Evolutionary conservation across 2,329 filamentous ascomycete species (phyloP).

Genomic region (Aureobasidium sp.): DNA sequence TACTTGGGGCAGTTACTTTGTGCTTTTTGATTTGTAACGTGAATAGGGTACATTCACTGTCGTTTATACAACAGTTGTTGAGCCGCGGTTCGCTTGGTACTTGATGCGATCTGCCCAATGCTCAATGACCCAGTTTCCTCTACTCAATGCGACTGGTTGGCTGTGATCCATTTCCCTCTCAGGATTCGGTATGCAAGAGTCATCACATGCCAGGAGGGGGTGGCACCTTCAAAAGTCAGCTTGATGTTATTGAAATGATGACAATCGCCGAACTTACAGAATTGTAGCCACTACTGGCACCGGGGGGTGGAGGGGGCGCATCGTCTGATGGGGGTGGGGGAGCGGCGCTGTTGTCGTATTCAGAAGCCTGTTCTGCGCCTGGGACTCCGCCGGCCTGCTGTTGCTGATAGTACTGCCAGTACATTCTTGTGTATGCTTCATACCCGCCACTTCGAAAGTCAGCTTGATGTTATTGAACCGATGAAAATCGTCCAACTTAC

Average conservation of each 20-base stretch:
- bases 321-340: slow-evolving; percentile 18
- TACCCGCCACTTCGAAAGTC: slow-evolving; percentile 50
- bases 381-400: slow-evolving; percentile 8
- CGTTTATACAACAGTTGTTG: not conserved
- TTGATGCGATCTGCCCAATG: not conserved
- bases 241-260: not conserved
- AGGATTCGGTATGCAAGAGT: not conserved
- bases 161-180: not conserved
- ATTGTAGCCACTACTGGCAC: slow-evolving; percentile 50
- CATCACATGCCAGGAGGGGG: slow-evolving; percentile 41
- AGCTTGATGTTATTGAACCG: too few relatives aligned
- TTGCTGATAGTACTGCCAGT: slow-evolving; percentile 16
- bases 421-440: slow-evolving; percentile 15
- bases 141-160: not conserved
- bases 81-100: not conserved
- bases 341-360: slow-evolving; percentile 32
- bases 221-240: slow-evolving; percentile 33
- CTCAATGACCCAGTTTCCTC: not conserved
- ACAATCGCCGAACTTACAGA: slow-evolving; percentile 44
- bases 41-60: not conserved
- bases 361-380: not conserved
- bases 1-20: not conserved
- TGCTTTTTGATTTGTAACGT: not conserved
- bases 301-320: slow-evolving; percentile 38
- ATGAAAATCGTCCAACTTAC: too few relatives aligned